A percentile compares a stretch with the other conserved stretches of the same genome.
Evolutionary conservation across 768 basidiomycete species (phyloP).

Genomic region (Phanerochaete sordida): DNA sequence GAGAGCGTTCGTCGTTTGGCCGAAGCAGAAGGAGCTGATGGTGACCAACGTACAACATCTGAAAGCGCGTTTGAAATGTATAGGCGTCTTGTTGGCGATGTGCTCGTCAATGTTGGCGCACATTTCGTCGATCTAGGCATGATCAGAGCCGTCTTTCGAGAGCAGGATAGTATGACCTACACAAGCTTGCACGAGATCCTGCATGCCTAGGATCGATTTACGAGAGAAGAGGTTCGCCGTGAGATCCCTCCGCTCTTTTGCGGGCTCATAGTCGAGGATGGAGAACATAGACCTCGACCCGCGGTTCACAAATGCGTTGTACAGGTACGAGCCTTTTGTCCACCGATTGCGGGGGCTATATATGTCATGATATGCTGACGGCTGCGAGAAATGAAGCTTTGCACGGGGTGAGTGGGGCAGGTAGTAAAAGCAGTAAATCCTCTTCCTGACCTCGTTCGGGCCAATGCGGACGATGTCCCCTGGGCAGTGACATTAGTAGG

Average conservation of each 20-base stretch:
- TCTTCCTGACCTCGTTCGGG: constrained; percentile 33
- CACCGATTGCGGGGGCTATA: constrained; percentile 29
- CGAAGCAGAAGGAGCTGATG: constrained; percentile 38
- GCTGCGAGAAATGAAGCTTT: constrained; percentile 41
- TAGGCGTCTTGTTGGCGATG: not conserved
- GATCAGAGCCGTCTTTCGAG: constrained; percentile 26
- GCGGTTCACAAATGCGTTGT: constrained; percentile 31
- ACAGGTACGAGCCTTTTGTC: constrained; percentile 37
- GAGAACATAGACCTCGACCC: constrained; percentile 31
- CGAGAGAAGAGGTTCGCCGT: constrained; percentile 36
- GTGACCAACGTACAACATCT: constrained; percentile 16
- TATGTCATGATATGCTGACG: constrained; percentile 36
- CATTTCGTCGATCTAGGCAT: constrained; percentile 31
- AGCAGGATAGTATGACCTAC: constrained; percentile 15
- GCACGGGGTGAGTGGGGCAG: not conserved
- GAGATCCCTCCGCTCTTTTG: constrained; percentile 28
- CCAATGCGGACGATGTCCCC: constrained; percentile 35
- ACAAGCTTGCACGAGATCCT: constrained; percentile 29
- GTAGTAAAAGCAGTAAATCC: not conserved
- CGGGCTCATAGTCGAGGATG: constrained; percentile 29
- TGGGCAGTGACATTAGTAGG: constrained; percentile 8
- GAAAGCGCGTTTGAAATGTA: not conserved
- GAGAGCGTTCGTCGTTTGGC: constrained; percentile 28
- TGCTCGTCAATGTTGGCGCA: constrained; percentile 10
- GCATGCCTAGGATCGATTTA: constrained; percentile 31